These are phyloP conservation scores for Leishmania braziliensis DNA, from an alignment of 208 protist genomes.

Conservation along the genomic window DNA sequence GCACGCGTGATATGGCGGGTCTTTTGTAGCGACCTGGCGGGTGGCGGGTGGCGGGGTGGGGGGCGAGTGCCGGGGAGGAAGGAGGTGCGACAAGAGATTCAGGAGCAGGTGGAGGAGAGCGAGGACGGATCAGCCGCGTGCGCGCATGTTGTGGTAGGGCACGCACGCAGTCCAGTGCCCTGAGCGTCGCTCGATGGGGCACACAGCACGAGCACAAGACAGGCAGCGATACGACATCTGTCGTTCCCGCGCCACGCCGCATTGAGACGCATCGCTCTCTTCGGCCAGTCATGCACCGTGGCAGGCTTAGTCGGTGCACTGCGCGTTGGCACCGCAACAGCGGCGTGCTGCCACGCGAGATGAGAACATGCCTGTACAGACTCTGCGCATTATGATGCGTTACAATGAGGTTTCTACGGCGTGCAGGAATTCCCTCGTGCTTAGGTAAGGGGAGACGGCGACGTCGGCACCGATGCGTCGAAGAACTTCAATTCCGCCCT, in stretches of 20 bases:
- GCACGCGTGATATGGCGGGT: background rate
- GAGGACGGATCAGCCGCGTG: background rate
- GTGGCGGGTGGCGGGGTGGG: background rate
- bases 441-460: conserved; percentile 21
- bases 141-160: background rate
- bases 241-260: background rate
- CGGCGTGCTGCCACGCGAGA: conserved; percentile 3
- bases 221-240: background rate
- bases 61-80: background rate
- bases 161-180: background rate
- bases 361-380: background rate
- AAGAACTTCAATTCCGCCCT: conserved; percentile 20
- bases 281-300: background rate
- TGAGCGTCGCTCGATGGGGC: background rate
- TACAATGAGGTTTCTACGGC: background rate
- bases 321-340: background rate
- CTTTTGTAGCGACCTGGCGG: background rate
- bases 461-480: conserved; percentile 12
- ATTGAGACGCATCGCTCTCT: background rate
- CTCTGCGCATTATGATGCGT: background rate
- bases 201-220: background rate
- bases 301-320: background rate
- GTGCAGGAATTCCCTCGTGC: conserved; percentile 20
- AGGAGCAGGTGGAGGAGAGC: background rate
- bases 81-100: background rate